Percentiles rank a stretch among this genome's conserved stretches.
Evolutionary conservation across 140 eudicot genomes (phyloP).

Genomic region (Ambrosia hybrid): DNA sequence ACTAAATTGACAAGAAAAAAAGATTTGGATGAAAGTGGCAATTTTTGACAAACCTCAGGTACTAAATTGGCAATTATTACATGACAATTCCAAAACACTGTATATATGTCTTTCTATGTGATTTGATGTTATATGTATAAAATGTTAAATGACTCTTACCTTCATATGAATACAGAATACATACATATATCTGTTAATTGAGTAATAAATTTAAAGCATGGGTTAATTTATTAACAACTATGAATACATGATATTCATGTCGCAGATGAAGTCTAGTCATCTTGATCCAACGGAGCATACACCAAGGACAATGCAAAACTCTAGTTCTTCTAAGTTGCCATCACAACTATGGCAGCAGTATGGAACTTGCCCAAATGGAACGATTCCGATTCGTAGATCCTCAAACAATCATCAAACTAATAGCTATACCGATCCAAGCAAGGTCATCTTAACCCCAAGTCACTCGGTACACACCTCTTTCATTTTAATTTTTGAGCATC

Average conservation of each 20-base stretch:
- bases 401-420: slow-evolving; percentile 3
- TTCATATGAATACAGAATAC: neutral
- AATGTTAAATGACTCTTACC: neutral
- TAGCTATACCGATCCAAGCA: neutral
- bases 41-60: no score
- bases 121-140: no score
- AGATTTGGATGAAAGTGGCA: no score
- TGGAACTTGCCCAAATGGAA: slow-evolving; percentile 42
- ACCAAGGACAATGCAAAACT: neutral
- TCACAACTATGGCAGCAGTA: slow-evolving; percentile 35
- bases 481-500: neutral
- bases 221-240: neutral
- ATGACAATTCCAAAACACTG: no score
- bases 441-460: slow-evolving; percentile 10
- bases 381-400: slow-evolving; percentile 36
- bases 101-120: no score
- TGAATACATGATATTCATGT: neutral
- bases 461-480: slow-evolving; percentile 26
- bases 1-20: no score
- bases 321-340: slow-evolving; percentile 7
- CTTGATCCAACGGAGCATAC: slow-evolving; percentile 6
- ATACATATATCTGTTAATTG: neutral
- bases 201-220: neutral
- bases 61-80: no score
- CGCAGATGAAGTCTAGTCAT: slow-evolving; percentile 35